Base-by-base conservation (phyloP, 441 rosid genomes). In the Flueggea neowawraea region DNA sequence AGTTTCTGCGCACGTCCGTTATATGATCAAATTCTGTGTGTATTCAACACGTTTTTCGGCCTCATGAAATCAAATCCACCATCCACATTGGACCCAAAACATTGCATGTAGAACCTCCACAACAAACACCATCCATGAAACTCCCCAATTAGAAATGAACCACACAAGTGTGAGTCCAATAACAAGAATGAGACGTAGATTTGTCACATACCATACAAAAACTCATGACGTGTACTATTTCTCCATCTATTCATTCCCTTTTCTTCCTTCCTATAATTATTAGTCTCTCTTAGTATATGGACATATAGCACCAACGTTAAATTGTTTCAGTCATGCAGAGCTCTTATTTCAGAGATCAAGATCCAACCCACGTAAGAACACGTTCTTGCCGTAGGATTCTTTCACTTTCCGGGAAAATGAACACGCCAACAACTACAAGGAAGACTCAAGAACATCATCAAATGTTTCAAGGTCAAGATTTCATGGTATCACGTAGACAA, bases 181-280 rank as follows among this genome's bases (percentile, higher is more conserved):
- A 53, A 10, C 49, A 33, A 33, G 52, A 61, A 22, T 31, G 65
- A 66, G 53, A 75, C 85, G 86, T 80, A 70, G 82, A 71, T 55
- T 51, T 62, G 66, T 73, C 73, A 15, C 12, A 45, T 9, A 52
- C 89, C 95, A 78, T 77, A 74, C 70, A 77, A 57, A 57, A 61
- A 62, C 50, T 47, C 17, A 59, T 31, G 76, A 83, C 86, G 85
- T 76, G 81, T 69, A 31, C 13, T 60, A 52, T 59, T 68, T 8
- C 52, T 82, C 84, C 57, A 28, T 43, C 62, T 78, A 60, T 53
- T 73, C 49, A 52, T 50, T 36, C 36, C 48, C 41, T 36, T 12
- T 44, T 44, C 57, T 52, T 6, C 50, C 5, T 12, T 36, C 41
- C 41, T 36, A 5, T 36, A 36, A 1, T 36, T 36, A 36, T 36